Evolutionary conservation across 352 stramenopile species (phyloP), one percentile per base, ranked within the genome.

Genomic region (Phytopythium sindhum): DNA sequence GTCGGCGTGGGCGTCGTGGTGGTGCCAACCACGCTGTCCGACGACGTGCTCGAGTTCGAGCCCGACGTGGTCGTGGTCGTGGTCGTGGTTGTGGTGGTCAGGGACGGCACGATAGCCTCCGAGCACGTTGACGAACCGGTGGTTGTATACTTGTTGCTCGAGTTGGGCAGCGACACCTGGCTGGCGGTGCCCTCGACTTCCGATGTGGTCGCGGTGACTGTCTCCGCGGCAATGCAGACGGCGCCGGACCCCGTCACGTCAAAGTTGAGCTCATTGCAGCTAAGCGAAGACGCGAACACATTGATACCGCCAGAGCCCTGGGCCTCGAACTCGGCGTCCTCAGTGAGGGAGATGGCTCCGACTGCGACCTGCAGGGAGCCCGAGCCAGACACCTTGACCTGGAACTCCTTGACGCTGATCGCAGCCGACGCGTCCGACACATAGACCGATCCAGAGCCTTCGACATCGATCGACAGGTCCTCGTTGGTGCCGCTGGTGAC

Each of bases 141-240:
- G 15, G 69, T 66, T 17, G 33, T 52, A 59, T 73, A 64, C 64
- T 77, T 77, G 61, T 39, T 66, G 48, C 61, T 54, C 2, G 72
- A 63, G 26, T 75, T 74, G 33, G 72, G 72, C 61, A 80, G 66
- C 19, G 72, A 80, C 39, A 80, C 73, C 15, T 51, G 57, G 42
- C 69, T 77, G 12, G 50, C 51, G 11, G 50, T 51, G 23, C 39
- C 39, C 11, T 70, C 28, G 12, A 64, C 63, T 23, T 77, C 54
- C 35, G 73, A 70, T 45, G 64, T 67, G 29, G 44, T 60, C 24
- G 62, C 59, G 29, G 61, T 73, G 31, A 76, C 64, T 15, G 64
- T 41, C 28, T 61, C 6, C 17, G 63, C 60, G 35, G 33, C 51
- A 54, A 70, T 64, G 54, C 72, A 79, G 42, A 79, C 69, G 5